Evolutionary conservation across 192 early-diverging fungal genomes (phyloP), one percentile per base, ranked within the genome.

Genomic region (Cladochytrium replicatum): DNA sequence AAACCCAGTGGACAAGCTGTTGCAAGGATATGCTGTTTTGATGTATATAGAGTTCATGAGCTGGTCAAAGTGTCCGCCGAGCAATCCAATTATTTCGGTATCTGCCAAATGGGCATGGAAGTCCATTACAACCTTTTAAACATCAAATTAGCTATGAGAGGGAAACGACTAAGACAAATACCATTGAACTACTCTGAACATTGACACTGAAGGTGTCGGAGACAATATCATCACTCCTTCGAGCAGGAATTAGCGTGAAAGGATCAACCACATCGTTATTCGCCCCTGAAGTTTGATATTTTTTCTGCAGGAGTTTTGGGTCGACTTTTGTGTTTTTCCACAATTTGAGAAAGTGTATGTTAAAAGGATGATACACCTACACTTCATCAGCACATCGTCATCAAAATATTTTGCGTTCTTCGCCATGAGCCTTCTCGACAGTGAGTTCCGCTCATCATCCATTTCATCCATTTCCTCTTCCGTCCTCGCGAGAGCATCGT

Each of bases 41-140:
- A 92, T 72, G 39, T 71, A 57, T 19, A 93, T 47, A 2, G 65
- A 42, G 44, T 63, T 48, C 22, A 58, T 50, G 8, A 50, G 60
- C 4, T 63, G 53, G 39, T 83, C 67, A 43, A 72, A 91, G 1
- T 58, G 72, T 0, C 93, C 93, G 44, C 91, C 93, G 4, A 96
- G 72, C 24, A 96, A 69, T 13, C 93, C 93, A 58, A 96, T 93
- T 37, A 93, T 85, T 54, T 96, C 93, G 1, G 89, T 89, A 51
- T 88, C 69, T 6, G 85, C 84, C 54, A 96, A 65, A 60, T 96
- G 91, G 22, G 89, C 72, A 46, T 94, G 91, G 57, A 96, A 80
- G 50, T 96, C 91, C 81, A 96, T 91, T 22, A 92, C 74, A 44
- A 85, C 69, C 87, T 80, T 73, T 26, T 23, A 13, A 29, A 37